Base-by-base conservation (phyloP, 2,329 filamentous ascomycete species). In the Fusarium miscanthi region DNA sequence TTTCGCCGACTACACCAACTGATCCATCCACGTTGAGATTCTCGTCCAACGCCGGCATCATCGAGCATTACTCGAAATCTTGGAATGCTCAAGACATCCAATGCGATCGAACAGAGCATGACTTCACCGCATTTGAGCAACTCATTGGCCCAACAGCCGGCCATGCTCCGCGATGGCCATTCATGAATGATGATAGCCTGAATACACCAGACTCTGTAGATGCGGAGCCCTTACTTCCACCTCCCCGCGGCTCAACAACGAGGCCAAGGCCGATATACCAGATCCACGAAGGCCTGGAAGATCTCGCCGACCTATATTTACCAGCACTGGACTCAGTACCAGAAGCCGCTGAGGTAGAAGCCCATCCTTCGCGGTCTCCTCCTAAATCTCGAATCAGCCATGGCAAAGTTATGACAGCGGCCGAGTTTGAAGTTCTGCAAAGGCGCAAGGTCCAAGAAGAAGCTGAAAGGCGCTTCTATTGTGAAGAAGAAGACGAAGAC, bases 131-230 rank as follows among this genome's bases (percentile, higher is more conserved):
- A 8, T 41, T 46, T 16, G 40, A 41, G 19, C 49, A 42, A 38
- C 38, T 63, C 3, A 31, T 63, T 23, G 57, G 43, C 8, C 23
- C 67, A 19, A 59, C 23, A n/a, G 35, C n/a, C 19, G 25, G 38
- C 6, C 41, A 63, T 8, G 46, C 62, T 31, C 67, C 69, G 5
- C 63, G 67, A 6, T 71, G 69, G 69, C 69, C 69, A 21, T 71
- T 71, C 33, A 71, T 71, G 54, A 71, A 63, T 19, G 63, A 71
- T 16, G 69, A 71, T 21, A 33, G 49, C 17, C 37, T 71, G 23
- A 69, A 57, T 4, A 63, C 49, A 14, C 58, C 49, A 2, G 43
- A 42, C 16, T 63, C 64, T 2, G 19, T 33, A 21, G 57, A 69
- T 2, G 11, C 23, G 17, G 65, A 63, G 27, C 64, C 57, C 11